phyloP scores from a whole-genome alignment of 768 basidiomycete genomes.

The Botryobasidium botryosum region DNA sequence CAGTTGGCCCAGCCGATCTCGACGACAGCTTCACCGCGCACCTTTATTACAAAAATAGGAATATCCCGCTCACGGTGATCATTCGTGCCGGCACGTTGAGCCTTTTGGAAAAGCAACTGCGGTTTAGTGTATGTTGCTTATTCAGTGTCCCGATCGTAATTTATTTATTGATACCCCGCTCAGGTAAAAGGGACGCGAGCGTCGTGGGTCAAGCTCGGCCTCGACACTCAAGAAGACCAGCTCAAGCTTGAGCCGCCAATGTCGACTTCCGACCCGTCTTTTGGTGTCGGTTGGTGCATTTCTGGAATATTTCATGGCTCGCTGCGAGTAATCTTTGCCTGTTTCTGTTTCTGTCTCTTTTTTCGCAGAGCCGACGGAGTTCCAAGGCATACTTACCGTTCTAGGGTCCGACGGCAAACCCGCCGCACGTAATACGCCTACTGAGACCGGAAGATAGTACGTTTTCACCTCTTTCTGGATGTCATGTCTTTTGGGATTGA shows the following conservation, averaged over 20 bases:
- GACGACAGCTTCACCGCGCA: constrained; percentile 19
- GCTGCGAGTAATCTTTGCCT: no score
- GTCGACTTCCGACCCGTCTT: constrained; percentile 7
- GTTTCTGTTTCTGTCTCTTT: no score
- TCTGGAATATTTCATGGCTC: no score
- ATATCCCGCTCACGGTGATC: constrained; percentile 20
- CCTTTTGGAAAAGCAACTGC: constrained; percentile 17
- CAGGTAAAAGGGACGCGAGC: constrained; percentile 20
- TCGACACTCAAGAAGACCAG: constrained; percentile 23
- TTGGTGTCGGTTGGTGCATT: constrained; percentile 9
- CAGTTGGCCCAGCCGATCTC: constrained; percentile 16
- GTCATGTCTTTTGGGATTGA: neutral
- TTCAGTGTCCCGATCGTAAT: neutral
- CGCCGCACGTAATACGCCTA: neutral
- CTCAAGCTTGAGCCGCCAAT: constrained; percentile 12
- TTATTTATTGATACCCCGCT: no score
- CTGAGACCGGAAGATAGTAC: constrained; percentile 10
- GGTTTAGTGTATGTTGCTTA: constrained; percentile 15
- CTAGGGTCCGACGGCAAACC: constrained; percentile 4
- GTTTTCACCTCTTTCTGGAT: neutral
- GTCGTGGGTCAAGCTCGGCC: constrained; percentile 21
- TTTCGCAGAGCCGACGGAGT: constrained; percentile 5
- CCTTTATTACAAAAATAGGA: constrained; percentile 17
- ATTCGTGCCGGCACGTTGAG: constrained; percentile 20
- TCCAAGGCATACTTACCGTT: constrained; percentile 10